phyloP scores from a whole-genome alignment of 129 eudicot species.

The Pulicaria dysenterica region DNA sequence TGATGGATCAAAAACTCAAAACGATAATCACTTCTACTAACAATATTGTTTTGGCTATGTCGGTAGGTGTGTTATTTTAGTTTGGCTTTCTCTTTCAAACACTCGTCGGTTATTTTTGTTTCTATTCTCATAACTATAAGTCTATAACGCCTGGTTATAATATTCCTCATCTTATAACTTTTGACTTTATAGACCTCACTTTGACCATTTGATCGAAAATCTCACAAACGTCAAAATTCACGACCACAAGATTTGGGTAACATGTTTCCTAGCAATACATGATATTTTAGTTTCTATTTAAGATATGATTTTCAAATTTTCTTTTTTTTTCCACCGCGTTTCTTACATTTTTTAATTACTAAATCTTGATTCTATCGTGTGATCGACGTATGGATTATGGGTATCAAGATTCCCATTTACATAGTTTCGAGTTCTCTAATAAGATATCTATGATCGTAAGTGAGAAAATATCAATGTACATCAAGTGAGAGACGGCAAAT shows the following conservation, averaged over 20 bases:
- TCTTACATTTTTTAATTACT: neutral
- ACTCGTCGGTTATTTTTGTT: conserved; percentile 1
- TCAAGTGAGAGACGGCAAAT: too few species aligned
- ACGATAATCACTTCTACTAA: neutral
- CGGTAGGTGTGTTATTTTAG: conserved; percentile 18
- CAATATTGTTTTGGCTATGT: neutral
- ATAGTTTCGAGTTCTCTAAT: too few species aligned
- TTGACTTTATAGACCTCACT: conserved; percentile 19
- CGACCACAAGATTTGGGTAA: conserved; percentile 2
- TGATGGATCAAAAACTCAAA: neutral
- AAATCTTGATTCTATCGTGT: too few species aligned
- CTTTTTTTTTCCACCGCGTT: neutral
- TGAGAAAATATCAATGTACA: too few species aligned
- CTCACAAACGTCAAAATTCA: conserved; percentile 10
- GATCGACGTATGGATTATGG: too few species aligned
- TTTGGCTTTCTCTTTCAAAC: conserved; percentile 29
- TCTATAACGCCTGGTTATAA: too few species aligned
- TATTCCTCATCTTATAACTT: conserved; percentile 30
- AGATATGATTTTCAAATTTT: neutral
- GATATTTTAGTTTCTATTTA: neutral
- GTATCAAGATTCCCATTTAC: too few species aligned
- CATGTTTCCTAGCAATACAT: neutral
- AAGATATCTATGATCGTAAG: too few species aligned
- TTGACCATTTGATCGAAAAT: conserved; percentile 21
- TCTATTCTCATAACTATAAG: neutral